Base-by-base conservation (phyloP, 2,329 filamentous ascomycete genomes). In the Phyllosticta capitalensis region DNA sequence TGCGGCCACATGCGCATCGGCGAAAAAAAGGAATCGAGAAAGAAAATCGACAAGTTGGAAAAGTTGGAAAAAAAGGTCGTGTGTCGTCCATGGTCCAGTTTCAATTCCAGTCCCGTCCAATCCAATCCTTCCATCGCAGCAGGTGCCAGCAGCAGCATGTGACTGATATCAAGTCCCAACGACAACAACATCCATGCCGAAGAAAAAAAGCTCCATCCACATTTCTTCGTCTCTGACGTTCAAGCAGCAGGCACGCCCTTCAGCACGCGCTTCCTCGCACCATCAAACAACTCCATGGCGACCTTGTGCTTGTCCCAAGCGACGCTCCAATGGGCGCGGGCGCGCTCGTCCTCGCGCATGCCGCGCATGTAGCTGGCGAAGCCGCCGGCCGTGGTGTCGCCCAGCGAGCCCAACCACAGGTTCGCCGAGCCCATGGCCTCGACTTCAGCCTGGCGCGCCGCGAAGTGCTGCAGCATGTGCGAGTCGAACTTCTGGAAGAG, bases 321-420 rank as follows among this genome's bases (percentile, higher is more conserved):
- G 9, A 79, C 70, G 28, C 73, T 73, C 85, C 87, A 90, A 59
- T 80, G 78, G 66, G 77, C 77, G 59, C 84, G 76, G 5, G 89
- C 81, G 54, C 77, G 75, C 63, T 83, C 80, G 67, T 91, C 88
- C 70, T 89, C 82, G 64, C 81, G 79, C 59, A 87, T 72, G 68
- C 81, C 83, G 45, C 74, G 74, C 61, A 83, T 69, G 68, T 90
- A 90, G 59, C 81, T 79, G 17, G 75, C 68, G 22, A 85, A 76
- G 0, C 81, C 83, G 1, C 78, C 79, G 20, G 73, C 67, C 2
- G 65, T 71, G 1, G 67, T 67, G 62, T 83, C 80, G 4, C 82
- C 81, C 7, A 76, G 72, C 2, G 79, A 76, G 38, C 76, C 76
- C 38, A 84, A 75, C 77, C 82, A 85, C 38, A 70, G 66, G 12